Conservation (phyloP, 768 basidiomycete species). For the Aureoboletus auriporus region DNA sequence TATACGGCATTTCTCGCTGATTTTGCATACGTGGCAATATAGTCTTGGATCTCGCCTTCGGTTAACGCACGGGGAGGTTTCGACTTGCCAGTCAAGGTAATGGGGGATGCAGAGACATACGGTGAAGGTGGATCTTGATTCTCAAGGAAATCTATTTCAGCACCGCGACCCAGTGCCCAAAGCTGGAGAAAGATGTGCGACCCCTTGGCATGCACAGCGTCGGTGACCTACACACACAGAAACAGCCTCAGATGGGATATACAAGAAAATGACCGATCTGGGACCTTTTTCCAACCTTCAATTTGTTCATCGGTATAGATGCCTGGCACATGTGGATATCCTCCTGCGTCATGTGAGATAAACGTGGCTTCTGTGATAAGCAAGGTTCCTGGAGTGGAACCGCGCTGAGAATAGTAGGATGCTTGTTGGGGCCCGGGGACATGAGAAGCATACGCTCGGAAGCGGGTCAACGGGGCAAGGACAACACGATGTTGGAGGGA, state of each 20-base stretch:
- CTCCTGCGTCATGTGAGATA: constrained; percentile 46
- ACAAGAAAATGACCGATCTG: too few relatives aligned
- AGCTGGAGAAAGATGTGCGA: constrained; percentile 43
- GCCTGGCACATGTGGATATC: constrained; percentile 34
- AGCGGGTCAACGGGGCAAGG: constrained; percentile 49
- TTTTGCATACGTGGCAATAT: constrained; percentile 24
- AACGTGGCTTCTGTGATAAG: constrained; percentile 55
- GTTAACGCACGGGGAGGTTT: constrained; percentile 16
- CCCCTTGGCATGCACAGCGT: constrained; percentile 50
- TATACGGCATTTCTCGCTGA: constrained; percentile 33
- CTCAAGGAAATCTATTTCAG: constrained; percentile 31
- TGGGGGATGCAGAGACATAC: constrained; percentile 32
- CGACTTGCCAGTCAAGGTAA: constrained; percentile 16
- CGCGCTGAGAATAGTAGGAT: constrained; percentile 48
- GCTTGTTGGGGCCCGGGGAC: constrained; percentile 34
- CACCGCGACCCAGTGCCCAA: constrained; percentile 54
- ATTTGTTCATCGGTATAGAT: constrained; percentile 43
- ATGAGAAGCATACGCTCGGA: constrained; percentile 34
- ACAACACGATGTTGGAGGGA: constrained; percentile 47
- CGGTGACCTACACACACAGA: constrained; percentile 39
- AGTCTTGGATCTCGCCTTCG: constrained; percentile 31
- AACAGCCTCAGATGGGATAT: neutral
- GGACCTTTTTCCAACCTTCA: constrained; percentile 43
- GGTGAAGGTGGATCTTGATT: constrained; percentile 32
- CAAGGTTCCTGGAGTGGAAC: constrained; percentile 38